Base-by-base conservation (phyloP, 2,329 filamentous ascomycete genomes). In the Exophiala spinifera region DNA sequence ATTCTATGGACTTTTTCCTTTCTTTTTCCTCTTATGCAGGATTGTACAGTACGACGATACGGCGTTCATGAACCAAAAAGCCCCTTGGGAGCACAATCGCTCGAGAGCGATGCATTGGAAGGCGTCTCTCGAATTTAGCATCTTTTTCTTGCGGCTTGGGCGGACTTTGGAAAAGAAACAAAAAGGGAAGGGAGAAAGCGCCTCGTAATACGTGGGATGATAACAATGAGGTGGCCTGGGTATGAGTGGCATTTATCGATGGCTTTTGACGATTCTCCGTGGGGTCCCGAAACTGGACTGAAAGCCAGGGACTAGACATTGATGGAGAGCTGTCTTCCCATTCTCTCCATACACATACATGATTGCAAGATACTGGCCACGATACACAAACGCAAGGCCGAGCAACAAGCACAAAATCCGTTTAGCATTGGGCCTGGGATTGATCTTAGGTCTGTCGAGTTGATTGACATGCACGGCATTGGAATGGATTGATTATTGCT, bases 31-130 rank as follows among this genome's bases (percentile, higher is more conserved):
- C 40, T 39, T 51, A 14, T 20, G 36, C 19, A 37, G 49, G 44
- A 52, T 46, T 61, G 59, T 61, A 61, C 59, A 61, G 56, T 61
- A 61, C 49, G 59, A 61, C 21, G 56, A 53, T 47, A 61, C 37
- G 59, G 59, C 53, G 53, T 57, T 58, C 11, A 50, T 55, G 51
- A 49, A 51, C 36, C 39, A 42, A 49, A 33, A 49, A 33, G 31
- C n/a, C 31, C 50, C 50, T 28, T 21, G 20, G 37, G 34, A 25
- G 28, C 7, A 31, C 7, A 10, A 31, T 45, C 49, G 39, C 39
- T 39, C 11, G 40, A 25, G 47, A 44, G 49, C 46, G 34, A 50
- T 51, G 57, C 57, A 57, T 60, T 42, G 57, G 43, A 50, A 25
- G 57, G 55, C 48, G 55, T 44, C 23, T 20, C 34, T 55, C 51